Evolutionary conservation across 2,329 filamentous ascomycete species (phyloP), one percentile per base, ranked within the genome.

Genomic region (Phyllosticta capitalensis): DNA sequence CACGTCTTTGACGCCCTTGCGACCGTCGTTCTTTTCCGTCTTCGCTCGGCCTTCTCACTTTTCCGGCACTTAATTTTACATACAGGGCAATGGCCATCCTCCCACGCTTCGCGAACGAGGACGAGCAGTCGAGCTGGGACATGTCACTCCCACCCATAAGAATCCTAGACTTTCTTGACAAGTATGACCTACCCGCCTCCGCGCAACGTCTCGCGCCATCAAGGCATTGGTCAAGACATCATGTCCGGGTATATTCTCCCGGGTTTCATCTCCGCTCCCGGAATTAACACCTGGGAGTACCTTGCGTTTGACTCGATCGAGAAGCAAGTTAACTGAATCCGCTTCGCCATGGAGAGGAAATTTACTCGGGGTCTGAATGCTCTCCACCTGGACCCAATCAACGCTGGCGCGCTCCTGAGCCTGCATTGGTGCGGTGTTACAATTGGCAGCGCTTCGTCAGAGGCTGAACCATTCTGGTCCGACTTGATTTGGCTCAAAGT

Each of bases 351-450:
- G 14, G 58, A 60, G 38, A 30, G 9, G n/a, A 38, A 12, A 3
- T 9, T 38, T 9, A 50, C 45, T 5, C 26, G n/a, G 2, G 20
- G 48, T 28, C 50, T 61, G 10, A n/a, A 14, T 5, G 50, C 12
- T 20, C 52, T 61, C n/a, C 52, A 19, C n/a, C 55, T 61, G 7
- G 30, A 51, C 0, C 59, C 59, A 7, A 55, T 58, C 38, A 54
- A 61, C 33, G 50, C 59, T 6, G 49, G 22, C 4, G 59, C 51
- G 4, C 12, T 61, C 2, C 12, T 54, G 3, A 28, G 45, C 59
- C 38, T 61, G 7, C 55, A 55, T 51, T 61, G 55, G 55, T 33
- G 30, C 33, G 52, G 59, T 2, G 38, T 50, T 9, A 52, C 55
- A 5, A 48, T 57, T 24, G 12, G 24, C 12, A n/a, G 24, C 6